Evolutionary conservation across 495 filamentous ascomycete genomes (phyloP), one percentile per base, ranked within the genome.

Genomic region (Thozetella sp.): DNA sequence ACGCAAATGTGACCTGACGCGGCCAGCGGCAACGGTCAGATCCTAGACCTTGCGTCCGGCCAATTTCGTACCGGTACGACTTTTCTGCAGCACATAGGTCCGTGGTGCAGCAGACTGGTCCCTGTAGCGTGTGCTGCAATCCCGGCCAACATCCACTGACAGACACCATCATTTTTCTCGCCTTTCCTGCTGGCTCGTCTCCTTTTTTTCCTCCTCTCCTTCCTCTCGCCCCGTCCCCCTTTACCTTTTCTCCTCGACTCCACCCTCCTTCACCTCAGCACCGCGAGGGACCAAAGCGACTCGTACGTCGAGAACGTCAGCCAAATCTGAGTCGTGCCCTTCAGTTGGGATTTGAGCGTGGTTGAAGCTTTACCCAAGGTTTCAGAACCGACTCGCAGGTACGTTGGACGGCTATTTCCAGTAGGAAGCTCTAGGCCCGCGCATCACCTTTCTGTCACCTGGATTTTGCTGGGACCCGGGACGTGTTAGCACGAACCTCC

Each of bases 141-240:
- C 37, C 53, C 50, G 58, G 53, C 52, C 58, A 52, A 30, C 53
- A 34, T 57, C 27, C 51, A 57, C 27, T 54, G 55, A 59, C 34
- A 26, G 54, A 17, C 48, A 27, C 26, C 54, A 15, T 61, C 23
- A 37, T 54, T 50, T 54, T 55, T 54, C 25, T 27, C 17, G 10
- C 53, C 50, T 43, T 53, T 55, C 51, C 50, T 51, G 43, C 55
- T 65, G 51, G 45, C 53, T 60, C 59, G 51, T 46, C 55, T 60
- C 59, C 57, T 63, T 61, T 58, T 64, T 62, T 59, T 48, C 60
- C 51, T 52, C 58, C 46, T 57, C 61, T 63, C 58, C 48, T 55
- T 55, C 59, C 56, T 54, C n/a, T 53, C 59, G 63, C 61, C 57
- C 52, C 51, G 48, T 60, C 61, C 56, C 27, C 30, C 56, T 50